These are phyloP conservation scores for Sparassis latifolia DNA, from an alignment of 1,284 basidiomycete genomes.

Conservation along the genomic window DNA sequence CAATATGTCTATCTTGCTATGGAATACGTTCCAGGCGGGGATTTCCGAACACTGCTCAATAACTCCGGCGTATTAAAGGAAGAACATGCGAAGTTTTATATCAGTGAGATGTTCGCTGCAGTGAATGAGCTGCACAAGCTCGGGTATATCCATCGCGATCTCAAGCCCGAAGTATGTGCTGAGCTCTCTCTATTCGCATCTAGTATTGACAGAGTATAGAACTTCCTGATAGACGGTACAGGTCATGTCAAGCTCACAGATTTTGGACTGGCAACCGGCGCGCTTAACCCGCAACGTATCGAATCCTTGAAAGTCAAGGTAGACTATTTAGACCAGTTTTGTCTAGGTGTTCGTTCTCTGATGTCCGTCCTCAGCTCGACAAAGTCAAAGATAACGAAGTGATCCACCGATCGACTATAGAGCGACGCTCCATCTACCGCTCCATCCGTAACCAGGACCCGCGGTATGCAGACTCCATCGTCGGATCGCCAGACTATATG, in stretches of 20 bases:
- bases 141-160: constrained; percentile 95
- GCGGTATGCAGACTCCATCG: constrained; percentile 95
- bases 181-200: not conserved
- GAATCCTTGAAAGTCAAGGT: constrained; percentile 93
- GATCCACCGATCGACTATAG: constrained; percentile 88
- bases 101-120: constrained; percentile 91
- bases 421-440: constrained; percentile 92
- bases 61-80: constrained; percentile 96
- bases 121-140: constrained; percentile 91
- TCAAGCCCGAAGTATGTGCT: constrained; percentile 86
- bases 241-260: constrained; percentile 99
- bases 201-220: constrained; percentile 42
- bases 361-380: constrained; percentile 62
- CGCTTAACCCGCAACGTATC: constrained; percentile 91
- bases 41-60: constrained; percentile 92
- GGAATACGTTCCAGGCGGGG: constrained; percentile 97
- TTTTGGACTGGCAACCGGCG: constrained; percentile 96
- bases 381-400: constrained; percentile 94
- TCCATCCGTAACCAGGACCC: constrained; percentile 89
- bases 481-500: constrained; percentile 98
- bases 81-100: constrained; percentile 92
- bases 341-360: not conserved
- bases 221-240: constrained; percentile 92
- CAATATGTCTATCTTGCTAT: constrained; percentile 91
- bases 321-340: constrained; percentile 11